Evolutionary conservation across 2,329 filamentous ascomycete species (phyloP), one percentile per base, ranked within the genome.

Genomic region (Cordyceps farinosa): DNA sequence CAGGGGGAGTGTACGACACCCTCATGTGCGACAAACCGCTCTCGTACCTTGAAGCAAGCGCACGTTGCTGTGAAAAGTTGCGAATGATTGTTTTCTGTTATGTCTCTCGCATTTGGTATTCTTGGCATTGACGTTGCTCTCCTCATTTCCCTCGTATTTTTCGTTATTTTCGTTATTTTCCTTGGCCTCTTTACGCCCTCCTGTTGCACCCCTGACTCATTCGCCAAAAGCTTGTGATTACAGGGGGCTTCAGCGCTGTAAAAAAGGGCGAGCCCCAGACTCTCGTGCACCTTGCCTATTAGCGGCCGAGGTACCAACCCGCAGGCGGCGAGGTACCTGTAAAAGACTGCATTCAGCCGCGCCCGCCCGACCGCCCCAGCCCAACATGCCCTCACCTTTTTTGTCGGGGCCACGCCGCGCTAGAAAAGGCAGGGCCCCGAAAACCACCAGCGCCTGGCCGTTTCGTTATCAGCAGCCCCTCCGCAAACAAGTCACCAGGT

Each of bases 401-500:
- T 9, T 7, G 48, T 15, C 36, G 38, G n/a, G 52, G 51, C n/a
- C 42, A 56, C 52, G 27, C 52, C 51, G 53, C 61, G 61, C 61
- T 62, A 62, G 53, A 56, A 40, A 57, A 52, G 42, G 6, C n/a
- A 53, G 36, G 22, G 61, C 29, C 58, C 56, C 47, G 47, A 51
- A 53, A 53, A 60, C 17, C 44, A 60, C 56, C 56, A 60, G 10
- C 27, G 38, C 51, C 60, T 50, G 40, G 52, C 40, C 52, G 8
- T 55, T 62, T 50, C 40, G 40, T 62, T 62, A 62, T 62, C 60
- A 44, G 60, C 32, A 51, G 51, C 60, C 51, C 59, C 48, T 52
- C 32, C 32, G 30, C 22, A 36, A 62, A 56, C 52, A 59, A 30
- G 47, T 29, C 17, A 22, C 22, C 36, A 56, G 53, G 53, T 40